Percentiles rank a stretch among this genome's conserved stretches.
Conservation (phyloP, 768 basidiomycete genomes). For the Infundibulicybe gibba region DNA sequence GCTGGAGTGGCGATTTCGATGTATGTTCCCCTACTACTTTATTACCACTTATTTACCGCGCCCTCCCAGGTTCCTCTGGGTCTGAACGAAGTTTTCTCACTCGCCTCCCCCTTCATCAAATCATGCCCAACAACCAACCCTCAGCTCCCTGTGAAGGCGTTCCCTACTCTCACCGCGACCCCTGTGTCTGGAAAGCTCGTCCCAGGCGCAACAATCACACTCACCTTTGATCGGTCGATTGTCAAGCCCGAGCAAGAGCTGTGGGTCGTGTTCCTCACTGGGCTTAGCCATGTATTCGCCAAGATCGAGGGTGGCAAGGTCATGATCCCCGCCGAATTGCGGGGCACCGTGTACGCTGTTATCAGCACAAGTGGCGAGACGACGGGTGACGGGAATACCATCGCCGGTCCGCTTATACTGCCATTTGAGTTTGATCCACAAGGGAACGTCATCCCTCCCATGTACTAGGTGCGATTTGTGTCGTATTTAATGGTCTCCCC, state of each 20-base stretch:
- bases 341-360: slow-evolving; percentile 48
- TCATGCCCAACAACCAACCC: slow-evolving; percentile 45
- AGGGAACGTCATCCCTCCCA: slow-evolving; percentile 7
- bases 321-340: slow-evolving; percentile 30
- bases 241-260: slow-evolving; percentile 9
- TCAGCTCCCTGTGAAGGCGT: slow-evolving; percentile 36
- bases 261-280: slow-evolving; percentile 39
- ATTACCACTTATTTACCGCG: neutral
- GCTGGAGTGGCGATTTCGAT: slow-evolving; percentile 44
- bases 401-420: slow-evolving; percentile 45
- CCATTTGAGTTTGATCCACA: slow-evolving; percentile 9
- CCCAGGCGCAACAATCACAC: slow-evolving; percentile 21
- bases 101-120: slow-evolving; percentile 34
- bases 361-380: slow-evolving; percentile 27
- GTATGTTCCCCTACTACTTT: slow-evolving; percentile 9
- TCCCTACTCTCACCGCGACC: slow-evolving; percentile 31
- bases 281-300: slow-evolving; percentile 21
- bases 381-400: slow-evolving; percentile 30
- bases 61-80: slow-evolving; percentile 13
- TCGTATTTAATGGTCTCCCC: too few relatives aligned
- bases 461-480: too few relatives aligned
- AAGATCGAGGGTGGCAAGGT: slow-evolving; percentile 16
- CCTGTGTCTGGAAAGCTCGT: slow-evolving; percentile 7
- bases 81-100: slow-evolving; percentile 17
- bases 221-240: slow-evolving; percentile 18